phyloP scores from a whole-genome alignment of 163 green algal species.

The Prototheca wickerhamii region DNA sequence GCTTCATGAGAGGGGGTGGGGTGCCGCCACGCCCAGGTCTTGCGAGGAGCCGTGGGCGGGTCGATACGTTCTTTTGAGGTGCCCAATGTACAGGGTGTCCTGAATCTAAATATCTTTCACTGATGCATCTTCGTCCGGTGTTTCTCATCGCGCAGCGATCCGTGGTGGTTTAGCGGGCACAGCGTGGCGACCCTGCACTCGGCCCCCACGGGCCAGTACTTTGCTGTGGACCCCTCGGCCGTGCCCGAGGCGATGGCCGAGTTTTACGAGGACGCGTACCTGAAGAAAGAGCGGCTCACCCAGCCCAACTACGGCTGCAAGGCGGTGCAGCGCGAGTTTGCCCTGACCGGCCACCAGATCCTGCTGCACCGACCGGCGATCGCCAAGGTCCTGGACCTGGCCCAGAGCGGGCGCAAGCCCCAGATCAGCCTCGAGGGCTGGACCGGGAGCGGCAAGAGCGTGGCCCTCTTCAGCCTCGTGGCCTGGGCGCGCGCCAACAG shows the following conservation, averaged over 20 bases:
- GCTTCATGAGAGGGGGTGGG: too few relatives aligned
- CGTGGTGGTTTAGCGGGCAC: background rate
- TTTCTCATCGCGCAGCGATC: too few relatives aligned
- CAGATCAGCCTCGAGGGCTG: slow-evolving; percentile 46
- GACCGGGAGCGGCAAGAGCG: slow-evolving; percentile 52
- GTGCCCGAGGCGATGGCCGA: slow-evolving; percentile 19
- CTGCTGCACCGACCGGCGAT: slow-evolving; percentile 40
- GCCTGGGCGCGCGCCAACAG: slow-evolving; percentile 36
- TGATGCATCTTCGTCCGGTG: too few relatives aligned
- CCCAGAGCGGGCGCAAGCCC: background rate
- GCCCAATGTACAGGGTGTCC: too few relatives aligned
- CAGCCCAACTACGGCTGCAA: slow-evolving; percentile 34
- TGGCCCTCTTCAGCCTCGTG: slow-evolving; percentile 50
- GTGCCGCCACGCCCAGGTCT: too few relatives aligned
- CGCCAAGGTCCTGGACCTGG: slow-evolving; percentile 18
- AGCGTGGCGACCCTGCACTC: background rate
- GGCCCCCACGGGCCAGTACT: slow-evolving; percentile 9
- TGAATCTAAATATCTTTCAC: too few relatives aligned
- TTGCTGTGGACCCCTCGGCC: slow-evolving; percentile 9
- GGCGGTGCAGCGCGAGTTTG: slow-evolving; percentile 33
- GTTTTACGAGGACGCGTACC: slow-evolving; percentile 26
- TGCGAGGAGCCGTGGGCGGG: too few relatives aligned
- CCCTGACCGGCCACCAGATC: slow-evolving; percentile 8
- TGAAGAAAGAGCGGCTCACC: slow-evolving; percentile 18
- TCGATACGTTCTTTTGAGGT: too few relatives aligned